A percentile compares a stretch with the other conserved stretches of the same genome.
phyloP scores from a whole-genome alignment of 176 grass and related monocot species.

The Melocanna baccifera region DNA sequence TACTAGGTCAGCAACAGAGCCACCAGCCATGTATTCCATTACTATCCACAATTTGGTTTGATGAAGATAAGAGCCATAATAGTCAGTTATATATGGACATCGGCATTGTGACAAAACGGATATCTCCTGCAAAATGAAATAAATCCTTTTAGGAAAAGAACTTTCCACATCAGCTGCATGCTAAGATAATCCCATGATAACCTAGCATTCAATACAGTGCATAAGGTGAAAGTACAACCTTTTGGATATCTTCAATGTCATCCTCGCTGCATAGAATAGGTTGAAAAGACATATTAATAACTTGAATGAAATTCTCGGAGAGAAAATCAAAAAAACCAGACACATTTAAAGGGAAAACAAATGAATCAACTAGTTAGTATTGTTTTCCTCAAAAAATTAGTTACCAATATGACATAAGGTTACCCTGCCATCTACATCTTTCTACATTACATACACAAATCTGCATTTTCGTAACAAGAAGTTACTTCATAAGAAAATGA shows the following conservation, averaged over 20 bases:
- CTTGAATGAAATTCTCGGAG: background rate
- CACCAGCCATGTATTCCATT: slow-evolving; percentile 99
- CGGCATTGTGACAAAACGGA: slow-evolving; percentile 96
- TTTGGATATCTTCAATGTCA: slow-evolving; percentile 99
- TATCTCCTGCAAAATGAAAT: slow-evolving; percentile 75
- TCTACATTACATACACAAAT: slow-evolving; percentile 13
- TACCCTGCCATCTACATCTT: background rate
- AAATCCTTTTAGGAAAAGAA: slow-evolving; percentile 36
- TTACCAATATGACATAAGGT: slow-evolving; percentile 9
- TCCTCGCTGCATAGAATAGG: slow-evolving; percentile 69
- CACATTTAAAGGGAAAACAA: background rate
- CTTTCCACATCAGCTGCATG: background rate
- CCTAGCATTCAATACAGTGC: background rate
- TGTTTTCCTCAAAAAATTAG: background rate
- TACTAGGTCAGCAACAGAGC: slow-evolving; percentile 98
- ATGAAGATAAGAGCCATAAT: slow-evolving; percentile 98
- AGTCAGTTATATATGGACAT: slow-evolving; percentile 98
- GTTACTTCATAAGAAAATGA: slow-evolving; percentile 1
- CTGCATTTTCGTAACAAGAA: background rate
- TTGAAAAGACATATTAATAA: slow-evolving; percentile 23
- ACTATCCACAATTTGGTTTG: slow-evolving; percentile 98
- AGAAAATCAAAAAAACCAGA: slow-evolving; percentile 3
- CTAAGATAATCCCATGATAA: slow-evolving; percentile 22
- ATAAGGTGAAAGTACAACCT: slow-evolving; percentile 51
- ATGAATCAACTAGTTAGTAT: background rate